Evolutionary conservation across 306 rosid species (phyloP).

Genomic region (Hippophae tibetana): DNA sequence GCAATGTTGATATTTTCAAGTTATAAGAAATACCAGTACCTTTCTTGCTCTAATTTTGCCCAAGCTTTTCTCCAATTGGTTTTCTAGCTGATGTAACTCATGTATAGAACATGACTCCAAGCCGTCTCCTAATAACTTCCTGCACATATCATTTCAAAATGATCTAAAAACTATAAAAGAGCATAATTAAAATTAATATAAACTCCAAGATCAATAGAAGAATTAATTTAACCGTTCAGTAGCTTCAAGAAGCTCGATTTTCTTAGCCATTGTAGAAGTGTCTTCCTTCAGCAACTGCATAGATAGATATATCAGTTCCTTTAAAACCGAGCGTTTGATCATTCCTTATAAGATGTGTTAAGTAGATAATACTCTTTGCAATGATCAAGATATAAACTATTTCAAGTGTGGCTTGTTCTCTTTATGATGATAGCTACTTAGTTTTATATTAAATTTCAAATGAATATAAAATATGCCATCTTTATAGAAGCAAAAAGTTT

Average conservation of each 20-base stretch:
- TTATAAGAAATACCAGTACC: slow-evolving; percentile 25
- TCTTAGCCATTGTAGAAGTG: slow-evolving; percentile 36
- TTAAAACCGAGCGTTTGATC: neutral
- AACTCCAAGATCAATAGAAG: neutral
- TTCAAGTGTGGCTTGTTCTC: no score
- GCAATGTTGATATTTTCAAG: neutral
- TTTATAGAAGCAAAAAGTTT: no score
- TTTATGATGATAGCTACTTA: no score
- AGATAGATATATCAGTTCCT: neutral
- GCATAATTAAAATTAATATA: no score
- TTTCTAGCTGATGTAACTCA: slow-evolving; percentile 55
- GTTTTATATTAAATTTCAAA: no score
- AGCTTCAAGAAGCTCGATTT: slow-evolving; percentile 51
- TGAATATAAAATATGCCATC: no score
- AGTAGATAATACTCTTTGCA: no score
- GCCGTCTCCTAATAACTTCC: slow-evolving; percentile 71
- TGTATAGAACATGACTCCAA: slow-evolving; percentile 51
- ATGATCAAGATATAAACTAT: no score
- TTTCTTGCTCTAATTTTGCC: slow-evolving; percentile 65
- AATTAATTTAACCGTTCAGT: slow-evolving; percentile 37
- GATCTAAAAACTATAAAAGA: neutral
- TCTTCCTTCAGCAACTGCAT: slow-evolving; percentile 42
- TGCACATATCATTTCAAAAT: slow-evolving; percentile 8
- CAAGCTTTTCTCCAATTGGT: slow-evolving; percentile 66
- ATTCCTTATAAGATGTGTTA: neutral